Base-by-base conservation (phyloP, 208 protist genomes). In the Hexamita inflata region DNA sequence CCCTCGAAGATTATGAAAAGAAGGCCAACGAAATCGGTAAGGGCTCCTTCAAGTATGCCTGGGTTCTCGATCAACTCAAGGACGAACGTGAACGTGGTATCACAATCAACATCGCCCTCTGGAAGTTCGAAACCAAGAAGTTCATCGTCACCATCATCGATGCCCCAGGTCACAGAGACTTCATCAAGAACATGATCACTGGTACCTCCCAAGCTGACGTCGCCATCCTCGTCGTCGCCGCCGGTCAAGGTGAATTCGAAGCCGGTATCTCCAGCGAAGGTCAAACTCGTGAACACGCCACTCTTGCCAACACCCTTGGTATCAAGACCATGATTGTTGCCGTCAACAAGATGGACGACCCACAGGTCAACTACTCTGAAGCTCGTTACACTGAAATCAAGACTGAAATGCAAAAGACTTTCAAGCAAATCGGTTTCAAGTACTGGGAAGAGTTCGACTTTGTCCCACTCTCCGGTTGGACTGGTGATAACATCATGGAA, bases 21-120 rank as follows among this genome's bases (percentile, higher is more conserved):
- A 83, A 88, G 73, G 89, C 86, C 11, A 80, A 83, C 35, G 78
- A 82, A 34, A 80, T 85, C 41, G 85, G 92, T 78, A 93, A 94
- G 78, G 85, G 83, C 45, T 92, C 90, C 29, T 94, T 93, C 85
- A 91, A 92, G 78, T 95, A 92, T 74, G 92, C 92, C n/a, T 96
- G 90, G 88, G 75, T 94, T 78, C 84, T 94, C 45, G 92, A 95
- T 79, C 88, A 91, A 78, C 88, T 89, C 26, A 91, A 94, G 82
- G 90, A 90, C 70, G 91, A 95, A 84, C 88, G 90, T 49, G 89
- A 91, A 32, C 89, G 91, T 76, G 92, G 92, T 74, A 89, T 94
- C 57, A 95, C 92, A 1, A 93, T 94, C 75, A 91, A 94, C 83
- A 81, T 90, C 65, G 86, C 90, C 53, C 86, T 89, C 19, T 89